A percentile compares a stretch with the other conserved stretches of the same genome.
Conservation (phyloP, 2,329 filamentous ascomycete genomes). For the Acephala macrosclerotiorum region DNA sequence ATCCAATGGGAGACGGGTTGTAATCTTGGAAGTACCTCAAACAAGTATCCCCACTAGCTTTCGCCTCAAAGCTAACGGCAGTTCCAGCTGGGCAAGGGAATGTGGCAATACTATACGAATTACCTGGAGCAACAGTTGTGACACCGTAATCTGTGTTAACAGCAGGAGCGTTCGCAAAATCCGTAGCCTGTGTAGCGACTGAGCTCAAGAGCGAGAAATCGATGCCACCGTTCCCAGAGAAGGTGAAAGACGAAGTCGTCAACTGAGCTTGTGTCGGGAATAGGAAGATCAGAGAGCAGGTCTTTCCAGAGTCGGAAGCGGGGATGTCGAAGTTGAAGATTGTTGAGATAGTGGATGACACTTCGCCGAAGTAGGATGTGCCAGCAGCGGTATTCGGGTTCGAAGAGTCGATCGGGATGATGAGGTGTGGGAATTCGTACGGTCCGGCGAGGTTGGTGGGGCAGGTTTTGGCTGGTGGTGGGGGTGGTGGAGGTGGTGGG, state of each 20-base stretch:
- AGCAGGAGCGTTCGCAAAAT: constrained; percentile 59
- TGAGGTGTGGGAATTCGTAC: constrained; percentile 62
- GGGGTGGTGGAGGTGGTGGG: constrained; percentile 1
- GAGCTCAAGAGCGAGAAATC: constrained; percentile 56
- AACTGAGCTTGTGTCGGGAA: constrained; percentile 64
- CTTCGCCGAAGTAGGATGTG: constrained; percentile 61
- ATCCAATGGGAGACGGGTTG: constrained; percentile 54
- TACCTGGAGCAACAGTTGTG: constrained; percentile 57
- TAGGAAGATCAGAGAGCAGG: constrained; percentile 70
- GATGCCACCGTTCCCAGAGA: constrained; percentile 60
- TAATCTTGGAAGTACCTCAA: constrained; percentile 71
- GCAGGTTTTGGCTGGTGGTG: constrained; percentile 15
- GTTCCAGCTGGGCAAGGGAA: constrained; percentile 62
- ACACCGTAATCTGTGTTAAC: constrained; percentile 52
- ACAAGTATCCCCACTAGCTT: constrained; percentile 55
- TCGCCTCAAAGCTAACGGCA: constrained; percentile 59
- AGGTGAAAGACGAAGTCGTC: constrained; percentile 64
- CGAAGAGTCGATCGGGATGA: constrained; percentile 54
- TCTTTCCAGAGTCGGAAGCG: constrained; percentile 58
- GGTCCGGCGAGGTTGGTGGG: constrained; percentile 39
- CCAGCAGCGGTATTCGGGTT: constrained; percentile 36
- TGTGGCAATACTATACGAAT: constrained; percentile 54
- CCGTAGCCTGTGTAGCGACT: constrained; percentile 55
- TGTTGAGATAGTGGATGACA: constrained; percentile 59
- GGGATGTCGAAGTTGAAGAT: constrained; percentile 77